A percentile compares a stretch with the other conserved stretches of the same genome.
phyloP scores from a whole-genome alignment of 2,329 filamentous ascomycete species.

The Elsinoe arachidis region DNA sequence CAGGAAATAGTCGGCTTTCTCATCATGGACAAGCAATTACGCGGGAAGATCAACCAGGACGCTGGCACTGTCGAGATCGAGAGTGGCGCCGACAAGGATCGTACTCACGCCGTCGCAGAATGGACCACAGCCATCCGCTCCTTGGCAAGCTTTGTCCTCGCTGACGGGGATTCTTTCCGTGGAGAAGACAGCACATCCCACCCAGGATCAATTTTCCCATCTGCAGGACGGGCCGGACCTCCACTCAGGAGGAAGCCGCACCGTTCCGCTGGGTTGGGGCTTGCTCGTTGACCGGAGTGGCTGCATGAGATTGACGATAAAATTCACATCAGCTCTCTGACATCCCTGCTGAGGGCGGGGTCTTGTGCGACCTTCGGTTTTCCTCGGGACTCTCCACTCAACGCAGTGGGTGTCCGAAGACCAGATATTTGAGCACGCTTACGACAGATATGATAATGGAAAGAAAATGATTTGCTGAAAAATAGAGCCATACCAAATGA shows the following conservation, averaged over 20 bases:
- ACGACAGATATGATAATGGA: no score
- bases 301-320: neutral
- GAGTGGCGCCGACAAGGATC: conserved; percentile 62
- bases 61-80: conserved; percentile 74
- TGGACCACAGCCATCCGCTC: conserved; percentile 62
- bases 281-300: conserved; percentile 1
- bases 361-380: neutral
- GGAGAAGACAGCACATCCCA: conserved; percentile 30
- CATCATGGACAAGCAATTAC: conserved; percentile 81
- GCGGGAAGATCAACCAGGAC: conserved; percentile 83
- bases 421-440: neutral
- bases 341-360: neutral
- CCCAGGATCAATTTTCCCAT: conserved; percentile 12
- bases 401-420: neutral
- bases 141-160: conserved; percentile 64
- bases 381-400: neutral
- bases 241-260: conserved; percentile 39
- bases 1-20: conserved; percentile 93
- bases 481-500: no score
- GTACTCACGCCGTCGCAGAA: conserved; percentile 61
- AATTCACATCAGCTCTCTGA: neutral
- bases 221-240: neutral
- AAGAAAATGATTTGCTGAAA: no score
- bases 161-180: conserved; percentile 66
- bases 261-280: conserved; percentile 40